Evolutionary conservation across 441 rosid species (phyloP), one percentile per base, ranked within the genome.

Genomic region (Metrosideros polymorpha): DNA sequence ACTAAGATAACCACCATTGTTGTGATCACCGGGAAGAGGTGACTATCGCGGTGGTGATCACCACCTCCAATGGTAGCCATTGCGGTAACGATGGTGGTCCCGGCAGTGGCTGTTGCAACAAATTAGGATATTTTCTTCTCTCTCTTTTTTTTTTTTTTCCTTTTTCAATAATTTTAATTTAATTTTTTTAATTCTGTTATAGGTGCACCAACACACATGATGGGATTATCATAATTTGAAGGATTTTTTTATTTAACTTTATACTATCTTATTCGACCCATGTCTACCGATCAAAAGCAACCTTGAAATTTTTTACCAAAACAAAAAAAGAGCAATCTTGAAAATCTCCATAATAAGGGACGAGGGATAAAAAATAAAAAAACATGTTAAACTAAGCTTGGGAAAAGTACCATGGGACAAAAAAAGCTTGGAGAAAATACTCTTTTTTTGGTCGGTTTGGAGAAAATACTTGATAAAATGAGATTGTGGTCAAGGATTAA

Each of bases 101-200:
- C 2, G 6, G 12, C 25, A 3, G 4, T 66, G 45, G 77, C 45
- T 19, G 2, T 12, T 9, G 6, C 2, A 5, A 9, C 2, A 35
- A 19, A 35, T 66, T 12, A 66, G 2, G 12, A 35, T 18, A 6
- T 35, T 19, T 6, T 0, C 3, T 66, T 19, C 12, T n/a, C n/a
- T n/a, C n/a, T n/a, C 0, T 35, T 2, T 9, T 5, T 8, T 13
- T 49, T 30, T 7, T 6, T 0, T 29, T 9, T 2, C 4, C 29
- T 9, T 35, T 66, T 35, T 66, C 7, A 19, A 35, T 35, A 66
- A 24, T 35, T 66, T 35, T 9, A 3, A 35, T 35, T 39, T 35
- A 19, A 9, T 35, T 66, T 66, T 66, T 27, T 66, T 19, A 35
- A 35, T 32, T 66, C 77, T 35, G 9, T 35, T 5, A 19, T 2